phyloP scores from a whole-genome alignment of 345 rosid species.

The Chamaenerion angustifolium region DNA sequence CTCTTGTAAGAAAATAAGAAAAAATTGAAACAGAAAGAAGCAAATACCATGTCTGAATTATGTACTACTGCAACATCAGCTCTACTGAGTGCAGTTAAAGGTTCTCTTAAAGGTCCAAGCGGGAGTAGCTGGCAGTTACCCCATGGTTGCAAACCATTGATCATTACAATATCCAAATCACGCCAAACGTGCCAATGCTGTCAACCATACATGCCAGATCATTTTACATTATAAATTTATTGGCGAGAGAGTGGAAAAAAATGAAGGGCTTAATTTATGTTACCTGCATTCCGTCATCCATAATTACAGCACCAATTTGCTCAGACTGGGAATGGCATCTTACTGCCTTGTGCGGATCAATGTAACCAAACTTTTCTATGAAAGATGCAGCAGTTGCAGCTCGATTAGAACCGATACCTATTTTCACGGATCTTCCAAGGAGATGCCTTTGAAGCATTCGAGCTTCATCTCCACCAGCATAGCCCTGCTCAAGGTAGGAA shows the following conservation, averaged over 20 bases:
- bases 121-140: conserved; percentile 58
- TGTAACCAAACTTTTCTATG: conserved; percentile 36
- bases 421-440: conserved; percentile 20
- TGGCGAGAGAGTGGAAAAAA: neutral
- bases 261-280: neutral
- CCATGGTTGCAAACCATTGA: conserved; percentile 66
- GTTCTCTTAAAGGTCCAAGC: conserved; percentile 75
- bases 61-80: conserved; percentile 63
- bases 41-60: conserved; percentile 49
- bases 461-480: conserved; percentile 86
- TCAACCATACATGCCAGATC: conserved; percentile 18
- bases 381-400: conserved; percentile 43
- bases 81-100: conserved; percentile 42
- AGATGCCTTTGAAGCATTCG: conserved; percentile 71
- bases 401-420: conserved; percentile 67
- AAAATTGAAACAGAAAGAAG: neutral
- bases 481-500: conserved; percentile 32
- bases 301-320: conserved; percentile 33
- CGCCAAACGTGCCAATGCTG: conserved; percentile 74
- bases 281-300: conserved; percentile 98
- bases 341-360: conserved; percentile 14
- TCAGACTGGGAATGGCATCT: conserved; percentile 11
- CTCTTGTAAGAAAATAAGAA: no score
- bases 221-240: neutral
- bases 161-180: conserved; percentile 74